A percentile compares a stretch with the other conserved stretches of the same genome.
Evolutionary conservation across 306 rosid species (phyloP).

Genomic region (Cucumis melo): DNA sequence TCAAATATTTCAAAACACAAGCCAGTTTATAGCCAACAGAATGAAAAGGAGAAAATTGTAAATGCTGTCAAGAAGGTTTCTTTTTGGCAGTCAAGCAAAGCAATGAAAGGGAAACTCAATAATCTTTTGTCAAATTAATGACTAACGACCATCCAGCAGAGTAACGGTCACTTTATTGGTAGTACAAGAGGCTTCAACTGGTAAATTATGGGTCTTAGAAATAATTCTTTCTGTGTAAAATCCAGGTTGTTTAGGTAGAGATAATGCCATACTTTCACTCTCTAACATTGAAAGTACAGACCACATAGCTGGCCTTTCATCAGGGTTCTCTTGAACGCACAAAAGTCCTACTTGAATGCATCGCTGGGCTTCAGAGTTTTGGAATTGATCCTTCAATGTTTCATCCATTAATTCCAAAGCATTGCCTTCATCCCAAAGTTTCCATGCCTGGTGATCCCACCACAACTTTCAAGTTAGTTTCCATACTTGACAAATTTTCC

Average conservation of each 20-base stretch:
- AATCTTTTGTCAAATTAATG: not conserved
- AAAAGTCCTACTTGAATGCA: slow-evolving; percentile 18
- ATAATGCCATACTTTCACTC: slow-evolving; percentile 7
- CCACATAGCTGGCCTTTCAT: slow-evolving; percentile 22
- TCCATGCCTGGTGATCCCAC: slow-evolving; percentile 10
- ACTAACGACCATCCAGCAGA: slow-evolving; percentile 7
- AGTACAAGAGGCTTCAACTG: not conserved
- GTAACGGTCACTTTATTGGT: slow-evolving; percentile 8
- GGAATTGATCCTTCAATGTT: not conserved
- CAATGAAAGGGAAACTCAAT: no score
- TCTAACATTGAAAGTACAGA: slow-evolving; percentile 18
- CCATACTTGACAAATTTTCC: not conserved
- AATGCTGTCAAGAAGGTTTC: not conserved
- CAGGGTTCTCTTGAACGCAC: slow-evolving; percentile 14
- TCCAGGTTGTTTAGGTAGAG: slow-evolving; percentile 16
- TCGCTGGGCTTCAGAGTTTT: slow-evolving; percentile 6
- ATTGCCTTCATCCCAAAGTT: slow-evolving; percentile 8
- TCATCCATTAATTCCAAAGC: slow-evolving; percentile 11
- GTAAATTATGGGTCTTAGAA: not conserved
- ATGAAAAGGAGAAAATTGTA: no score
- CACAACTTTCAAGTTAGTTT: not conserved
- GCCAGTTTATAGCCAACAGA: not conserved
- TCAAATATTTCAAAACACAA: not conserved
- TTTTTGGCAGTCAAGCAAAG: no score
- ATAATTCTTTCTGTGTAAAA: slow-evolving; percentile 6